Evolutionary conservation across 106 monocot species (phyloP).

Genomic region (Apostasia ramifera): DNA sequence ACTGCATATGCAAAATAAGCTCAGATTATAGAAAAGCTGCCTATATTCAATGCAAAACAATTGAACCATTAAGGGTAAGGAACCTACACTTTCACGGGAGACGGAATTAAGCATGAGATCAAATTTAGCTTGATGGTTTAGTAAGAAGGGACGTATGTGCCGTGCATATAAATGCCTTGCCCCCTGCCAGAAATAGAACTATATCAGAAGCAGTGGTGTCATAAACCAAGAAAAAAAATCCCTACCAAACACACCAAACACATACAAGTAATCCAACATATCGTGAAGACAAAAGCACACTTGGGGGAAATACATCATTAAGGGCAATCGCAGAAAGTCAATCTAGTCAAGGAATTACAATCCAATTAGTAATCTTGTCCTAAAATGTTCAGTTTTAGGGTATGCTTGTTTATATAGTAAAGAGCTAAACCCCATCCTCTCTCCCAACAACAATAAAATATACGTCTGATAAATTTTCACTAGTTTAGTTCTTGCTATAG

Average conservation of each 20-base stretch:
- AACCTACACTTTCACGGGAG: constrained; percentile 55
- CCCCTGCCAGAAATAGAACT: constrained; percentile 34
- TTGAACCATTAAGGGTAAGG: constrained; percentile 4
- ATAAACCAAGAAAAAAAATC: neutral
- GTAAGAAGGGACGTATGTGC: constrained; percentile 65
- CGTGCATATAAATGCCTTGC: constrained; percentile 62
- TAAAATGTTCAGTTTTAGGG: no score
- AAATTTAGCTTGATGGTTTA: constrained; percentile 76
- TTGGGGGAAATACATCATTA: neutral
- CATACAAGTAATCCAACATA: no score
- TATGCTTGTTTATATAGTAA: no score
- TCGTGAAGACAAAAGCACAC: no score
- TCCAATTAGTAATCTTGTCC: no score
- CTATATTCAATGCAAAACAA: neutral
- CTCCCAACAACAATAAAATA: no score
- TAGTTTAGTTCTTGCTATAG: no score
- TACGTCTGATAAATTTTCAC: no score
- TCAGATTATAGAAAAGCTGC: neutral
- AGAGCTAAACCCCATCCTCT: no score
- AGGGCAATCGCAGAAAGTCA: no score
- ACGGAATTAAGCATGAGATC: constrained; percentile 40
- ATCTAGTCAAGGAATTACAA: no score
- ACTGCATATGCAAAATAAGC: neutral
- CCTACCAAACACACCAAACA: neutral
- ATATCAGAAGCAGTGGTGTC: neutral